phyloP scores from a whole-genome alignment of 495 filamentous ascomycete genomes.

The Trichoderma reesei region DNA sequence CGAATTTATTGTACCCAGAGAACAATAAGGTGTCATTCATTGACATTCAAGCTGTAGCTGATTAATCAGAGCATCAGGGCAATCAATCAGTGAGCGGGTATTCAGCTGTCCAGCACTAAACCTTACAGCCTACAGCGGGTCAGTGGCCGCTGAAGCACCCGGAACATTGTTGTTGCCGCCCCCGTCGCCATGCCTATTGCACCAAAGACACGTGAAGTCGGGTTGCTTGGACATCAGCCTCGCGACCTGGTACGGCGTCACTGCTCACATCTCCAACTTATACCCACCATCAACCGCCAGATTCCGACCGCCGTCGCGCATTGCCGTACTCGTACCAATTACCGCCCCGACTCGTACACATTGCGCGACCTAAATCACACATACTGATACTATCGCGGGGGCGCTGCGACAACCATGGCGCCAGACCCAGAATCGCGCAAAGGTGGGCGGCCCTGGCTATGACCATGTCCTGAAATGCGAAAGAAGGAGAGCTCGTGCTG shows the following conservation, averaged over 20 bases:
- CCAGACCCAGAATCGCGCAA: constrained; percentile 8
- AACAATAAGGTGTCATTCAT: too few species aligned
- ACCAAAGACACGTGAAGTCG: neutral
- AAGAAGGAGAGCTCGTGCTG: neutral
- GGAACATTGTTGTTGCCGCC: neutral
- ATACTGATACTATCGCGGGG: neutral
- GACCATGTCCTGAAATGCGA: neutral
- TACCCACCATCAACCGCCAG: neutral
- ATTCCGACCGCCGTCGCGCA: neutral
- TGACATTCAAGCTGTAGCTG: too few species aligned
- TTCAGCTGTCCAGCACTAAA: too few species aligned
- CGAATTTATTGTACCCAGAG: too few species aligned
- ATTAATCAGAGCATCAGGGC: too few species aligned
- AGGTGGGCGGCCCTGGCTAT: constrained; percentile 4
- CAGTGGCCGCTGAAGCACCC: neutral
- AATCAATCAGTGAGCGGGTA: too few species aligned
- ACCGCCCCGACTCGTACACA: neutral
- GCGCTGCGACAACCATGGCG: neutral
- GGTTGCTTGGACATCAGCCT: constrained; percentile 1
- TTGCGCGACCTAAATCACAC: neutral
- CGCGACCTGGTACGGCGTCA: neutral
- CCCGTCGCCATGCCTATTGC: neutral
- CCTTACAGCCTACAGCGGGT: too few species aligned
- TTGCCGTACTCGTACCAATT: neutral
- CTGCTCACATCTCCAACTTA: neutral